phyloP scores from a whole-genome alignment of 805 yeast genomes.

The Myxozyma monticola region DNA sequence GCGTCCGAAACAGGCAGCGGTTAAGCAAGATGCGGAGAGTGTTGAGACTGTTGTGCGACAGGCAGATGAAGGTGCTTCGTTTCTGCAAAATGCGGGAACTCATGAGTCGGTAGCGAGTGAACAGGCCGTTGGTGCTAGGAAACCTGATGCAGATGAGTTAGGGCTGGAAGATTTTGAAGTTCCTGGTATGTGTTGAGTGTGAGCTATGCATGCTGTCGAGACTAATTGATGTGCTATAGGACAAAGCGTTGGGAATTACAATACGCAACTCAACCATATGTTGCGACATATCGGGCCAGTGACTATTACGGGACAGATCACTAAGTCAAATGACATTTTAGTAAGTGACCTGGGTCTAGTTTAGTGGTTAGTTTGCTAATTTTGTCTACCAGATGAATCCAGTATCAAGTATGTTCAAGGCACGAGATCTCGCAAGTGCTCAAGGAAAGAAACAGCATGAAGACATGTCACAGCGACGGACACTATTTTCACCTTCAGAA shows the following conservation, averaged over 20 bases:
- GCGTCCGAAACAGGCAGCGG: constrained; percentile 1
- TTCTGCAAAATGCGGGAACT: constrained; percentile 12
- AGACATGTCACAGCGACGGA: constrained; percentile 9
- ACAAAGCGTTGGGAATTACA: constrained; percentile 8
- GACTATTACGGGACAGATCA: constrained; percentile 4
- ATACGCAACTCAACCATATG: constrained; percentile 16
- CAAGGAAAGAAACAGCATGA: constrained; percentile 13
- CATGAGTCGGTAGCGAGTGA: not conserved
- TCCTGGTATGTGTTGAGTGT: not conserved
- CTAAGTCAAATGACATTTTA: constrained; percentile 7
- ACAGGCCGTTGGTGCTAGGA: not conserved
- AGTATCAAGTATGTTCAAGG: constrained; percentile 22
- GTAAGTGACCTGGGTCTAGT: too few relatives aligned
- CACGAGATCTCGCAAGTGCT: constrained; percentile 6
- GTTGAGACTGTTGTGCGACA: constrained; percentile 4
- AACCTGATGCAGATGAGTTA: not conserved
- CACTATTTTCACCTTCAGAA: constrained; percentile 17
- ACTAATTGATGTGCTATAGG: not conserved
- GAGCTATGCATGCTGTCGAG: not conserved
- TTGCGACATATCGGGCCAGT: constrained; percentile 20
- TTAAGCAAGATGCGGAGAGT: constrained; percentile 5
- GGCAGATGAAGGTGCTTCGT: constrained; percentile 4
- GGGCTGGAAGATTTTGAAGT: constrained; percentile 18
- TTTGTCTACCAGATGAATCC: constrained; percentile 5
- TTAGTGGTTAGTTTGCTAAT: not conserved